Evolutionary conservation across 2,329 filamentous ascomycete genomes (phyloP), one percentile per base, ranked within the genome.

Genomic region (Furcasterigmium sp.): DNA sequence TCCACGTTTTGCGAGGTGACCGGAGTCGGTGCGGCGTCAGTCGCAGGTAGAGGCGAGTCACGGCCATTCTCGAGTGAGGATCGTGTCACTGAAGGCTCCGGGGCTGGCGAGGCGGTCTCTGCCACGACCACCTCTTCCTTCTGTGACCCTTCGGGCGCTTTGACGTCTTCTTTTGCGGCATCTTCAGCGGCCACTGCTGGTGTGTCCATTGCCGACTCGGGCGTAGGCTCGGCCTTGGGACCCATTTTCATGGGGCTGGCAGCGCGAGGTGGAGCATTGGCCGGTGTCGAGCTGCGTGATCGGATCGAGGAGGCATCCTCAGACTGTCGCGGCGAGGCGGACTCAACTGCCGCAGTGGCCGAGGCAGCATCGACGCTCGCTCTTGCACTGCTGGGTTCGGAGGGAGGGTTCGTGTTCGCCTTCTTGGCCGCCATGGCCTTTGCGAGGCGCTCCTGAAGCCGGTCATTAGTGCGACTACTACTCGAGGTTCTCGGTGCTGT

Each of bases 371-470:
- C 28, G 38, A 30, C 8, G 14, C 37, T 44, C 37, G n/a, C 15
- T 46, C 17, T 34, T 38, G 34, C 28, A 39, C 38, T 28, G 23
- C 37, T 41, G 44, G 50, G 26, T 32, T 44, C 28, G 42, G 37
- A 15, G 45, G 21, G 30, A 5, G 43, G 35, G n/a, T n/a, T 30
- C 13, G 49, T 44, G 39, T n/a, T 23, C 14, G 21, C 30, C 43
- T 85, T 26, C 23, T 26, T 88, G 46, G 84, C 84, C 3, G 84
- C 88, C 55, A 96, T 80, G 23, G 91, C 93, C 57, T 88, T 87
- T 23, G 91, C 91, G 47, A 98, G 74, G 48, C 90, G 79, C 60
- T 95, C 91, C 59, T 96, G 91, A 35, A 98, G 72, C 41, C 90
- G 81, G 54, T 94, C 90, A 64, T 89, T 93, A 47, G 78, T 70